Evolutionary conservation across 768 basidiomycete species (phyloP).

Genomic region (Galerina marginata): DNA sequence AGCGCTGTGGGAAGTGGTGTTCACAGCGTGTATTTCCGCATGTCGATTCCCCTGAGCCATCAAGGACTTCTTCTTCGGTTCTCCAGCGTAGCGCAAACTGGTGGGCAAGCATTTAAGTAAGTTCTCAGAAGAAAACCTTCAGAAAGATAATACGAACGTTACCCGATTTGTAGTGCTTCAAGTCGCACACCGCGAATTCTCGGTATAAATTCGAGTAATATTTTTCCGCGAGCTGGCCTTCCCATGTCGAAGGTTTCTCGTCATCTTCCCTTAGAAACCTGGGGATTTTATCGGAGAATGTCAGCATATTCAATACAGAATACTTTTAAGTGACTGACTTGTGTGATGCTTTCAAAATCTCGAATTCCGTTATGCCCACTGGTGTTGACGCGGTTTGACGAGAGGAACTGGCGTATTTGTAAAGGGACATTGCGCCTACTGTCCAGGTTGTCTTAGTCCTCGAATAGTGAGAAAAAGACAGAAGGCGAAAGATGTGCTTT

Average conservation of each 20-base stretch:
- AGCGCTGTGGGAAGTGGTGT: slow-evolving; percentile 51
- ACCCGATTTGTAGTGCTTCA: slow-evolving; percentile 95
- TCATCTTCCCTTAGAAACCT: slow-evolving; percentile 83
- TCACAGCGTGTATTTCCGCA: slow-evolving; percentile 90
- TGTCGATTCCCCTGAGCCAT: slow-evolving; percentile 82
- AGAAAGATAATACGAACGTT: slow-evolving; percentile 56
- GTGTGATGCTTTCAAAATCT: slow-evolving; percentile 76
- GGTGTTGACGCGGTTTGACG: slow-evolving; percentile 29
- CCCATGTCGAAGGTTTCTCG: slow-evolving; percentile 61
- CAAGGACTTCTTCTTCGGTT: slow-evolving; percentile 88
- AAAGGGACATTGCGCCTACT: slow-evolving; percentile 36
- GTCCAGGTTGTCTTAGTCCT: no score
- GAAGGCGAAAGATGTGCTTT: background rate
- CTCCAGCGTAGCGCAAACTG: slow-evolving; percentile 94
- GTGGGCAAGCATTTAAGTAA: background rate
- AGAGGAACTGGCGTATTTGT: slow-evolving; percentile 41
- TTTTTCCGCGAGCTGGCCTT: slow-evolving; percentile 85
- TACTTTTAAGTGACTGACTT: slow-evolving; percentile 47
- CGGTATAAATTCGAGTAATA: slow-evolving; percentile 90
- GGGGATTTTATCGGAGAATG: background rate
- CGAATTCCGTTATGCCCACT: slow-evolving; percentile 64
- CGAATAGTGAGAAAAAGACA: background rate
- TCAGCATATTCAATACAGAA: slow-evolving; percentile 5
- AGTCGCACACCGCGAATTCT: slow-evolving; percentile 90
- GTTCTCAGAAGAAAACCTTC: background rate